Evolutionary conservation across 306 rosid genomes (phyloP).

Genomic region (Castanea crenata): DNA sequence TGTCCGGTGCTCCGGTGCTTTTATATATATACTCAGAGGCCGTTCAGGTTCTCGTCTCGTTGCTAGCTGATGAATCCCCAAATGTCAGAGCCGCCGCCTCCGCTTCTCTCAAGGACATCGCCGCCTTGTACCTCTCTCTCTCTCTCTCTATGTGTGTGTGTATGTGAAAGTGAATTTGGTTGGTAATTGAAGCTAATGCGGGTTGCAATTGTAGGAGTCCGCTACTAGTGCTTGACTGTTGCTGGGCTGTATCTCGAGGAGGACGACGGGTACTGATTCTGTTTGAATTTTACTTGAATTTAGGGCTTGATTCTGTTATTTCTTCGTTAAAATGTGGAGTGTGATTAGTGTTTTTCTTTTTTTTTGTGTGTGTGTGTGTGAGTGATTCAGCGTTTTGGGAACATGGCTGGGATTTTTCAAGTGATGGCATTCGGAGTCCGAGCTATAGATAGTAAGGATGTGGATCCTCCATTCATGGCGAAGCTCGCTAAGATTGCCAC

Average conservation of each 20-base stretch:
- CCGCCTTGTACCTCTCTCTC: slow-evolving; percentile 51
- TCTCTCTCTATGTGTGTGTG: neutral
- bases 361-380: neutral
- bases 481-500: slow-evolving; percentile 95
- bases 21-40: slow-evolving; percentile 51
- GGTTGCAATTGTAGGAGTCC: slow-evolving; percentile 53
- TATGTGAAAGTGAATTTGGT: neutral
- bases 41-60: slow-evolving; percentile 77
- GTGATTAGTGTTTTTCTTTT: neutral
- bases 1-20: neutral
- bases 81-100: slow-evolving; percentile 74
- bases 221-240: slow-evolving; percentile 81
- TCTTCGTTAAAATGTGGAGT: no score
- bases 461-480: slow-evolving; percentile 70
- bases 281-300: neutral
- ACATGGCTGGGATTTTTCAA: slow-evolving; percentile 93
- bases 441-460: slow-evolving; percentile 59
- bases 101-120: slow-evolving; percentile 79
- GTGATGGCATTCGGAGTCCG: slow-evolving; percentile 89
- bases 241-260: slow-evolving; percentile 77
- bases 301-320: neutral
- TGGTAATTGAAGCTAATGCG: neutral
- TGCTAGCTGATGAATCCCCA: slow-evolving; percentile 77
- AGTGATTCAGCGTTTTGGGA: slow-evolving; percentile 73
- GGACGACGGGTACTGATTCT: slow-evolving; percentile 71